Base-by-base conservation (phyloP, 305 asterid species). In the Fraxinus xanthoxyloides region DNA sequence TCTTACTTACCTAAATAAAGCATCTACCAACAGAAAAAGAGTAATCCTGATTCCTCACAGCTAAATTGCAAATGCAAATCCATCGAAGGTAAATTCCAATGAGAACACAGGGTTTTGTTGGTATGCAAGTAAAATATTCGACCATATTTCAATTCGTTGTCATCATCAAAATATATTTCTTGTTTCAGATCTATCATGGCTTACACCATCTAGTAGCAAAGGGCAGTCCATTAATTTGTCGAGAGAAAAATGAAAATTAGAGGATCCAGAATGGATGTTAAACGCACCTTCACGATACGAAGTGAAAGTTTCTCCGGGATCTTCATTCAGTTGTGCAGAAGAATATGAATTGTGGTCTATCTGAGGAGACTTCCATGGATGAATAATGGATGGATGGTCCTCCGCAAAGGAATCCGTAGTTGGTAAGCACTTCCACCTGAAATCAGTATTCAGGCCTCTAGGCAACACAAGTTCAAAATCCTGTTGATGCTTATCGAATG, bases 351-450 rank as follows among this genome's bases (percentile, higher is more conserved):
- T 77, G 54, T 76, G 74, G 40, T 81, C 84, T 17, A 31, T 82
- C 51, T 67, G 78, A 80, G 92, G 92, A 80, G 82, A 85, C 72
- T 83, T 87, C 85, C 85, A 80, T 30, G 83, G 77, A 76, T 21
- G 87, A 78, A 46, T 35, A 73, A 74, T 32, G 19, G 88, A 79
- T 28, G 82, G 72, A 65, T 72, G 72, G 77, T 78, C 85, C 80
- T 74, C 87, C 10, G 75, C 78, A 6, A 79, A 82, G 77, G 80
- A 84, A 79, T 85, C 90, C 72, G 78, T 67, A 74, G 85, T 77
- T 73, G 88, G 32, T 74, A 84, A 86, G 87, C 81, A 80, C 32
- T 88, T 88, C 88, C 79, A 79, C 85, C 82, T 80, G 5, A 83
- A 72, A 84, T 82, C 81, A 15, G 51, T 32, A 32, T 85, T 65